phyloP scores from a whole-genome alignment of 371 early-diverging fungal species.

The Dinochytrium kinnereticum region DNA sequence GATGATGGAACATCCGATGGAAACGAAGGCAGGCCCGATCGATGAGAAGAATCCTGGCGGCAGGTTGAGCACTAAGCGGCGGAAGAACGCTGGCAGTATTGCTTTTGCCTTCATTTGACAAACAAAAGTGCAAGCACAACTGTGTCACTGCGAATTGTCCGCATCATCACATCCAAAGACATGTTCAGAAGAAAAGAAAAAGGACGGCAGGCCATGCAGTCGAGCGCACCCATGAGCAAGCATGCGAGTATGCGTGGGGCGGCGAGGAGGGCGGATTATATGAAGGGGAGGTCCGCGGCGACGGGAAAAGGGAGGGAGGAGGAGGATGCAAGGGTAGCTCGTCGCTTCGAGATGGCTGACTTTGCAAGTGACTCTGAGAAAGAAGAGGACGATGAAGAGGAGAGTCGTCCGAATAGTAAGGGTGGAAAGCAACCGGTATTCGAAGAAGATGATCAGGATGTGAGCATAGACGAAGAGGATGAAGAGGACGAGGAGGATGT shows the following conservation, averaged over 20 bases:
- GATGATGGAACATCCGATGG: neutral
- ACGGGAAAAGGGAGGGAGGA: neutral
- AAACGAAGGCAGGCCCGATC: conserved; percentile 2
- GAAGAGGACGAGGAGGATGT: conserved; percentile 40
- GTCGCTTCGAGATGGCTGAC: neutral
- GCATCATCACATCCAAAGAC: neutral
- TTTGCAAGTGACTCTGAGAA: conserved; percentile 15
- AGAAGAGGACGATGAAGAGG: conserved; percentile 23
- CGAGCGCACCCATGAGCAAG: neutral
- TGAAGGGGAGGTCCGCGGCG: neutral
- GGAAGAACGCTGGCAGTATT: neutral
- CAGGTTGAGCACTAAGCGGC: neutral
- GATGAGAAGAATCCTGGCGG: neutral
- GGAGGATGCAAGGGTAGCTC: neutral
- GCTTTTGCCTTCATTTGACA: neutral
- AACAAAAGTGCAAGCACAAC: too few species aligned
- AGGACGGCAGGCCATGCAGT: neutral
- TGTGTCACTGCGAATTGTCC: too few species aligned
- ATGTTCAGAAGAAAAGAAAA: neutral
- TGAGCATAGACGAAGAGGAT: conserved; percentile 27
- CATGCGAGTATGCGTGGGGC: too few species aligned
- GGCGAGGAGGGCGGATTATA: too few species aligned
- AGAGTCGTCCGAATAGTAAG: neutral
- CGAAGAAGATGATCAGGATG: conserved; percentile 15
- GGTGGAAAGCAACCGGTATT: neutral